These are phyloP conservation scores for Cornus florida DNA, from an alignment of 148 eudicot species.

Conservation along the genomic window DNA sequence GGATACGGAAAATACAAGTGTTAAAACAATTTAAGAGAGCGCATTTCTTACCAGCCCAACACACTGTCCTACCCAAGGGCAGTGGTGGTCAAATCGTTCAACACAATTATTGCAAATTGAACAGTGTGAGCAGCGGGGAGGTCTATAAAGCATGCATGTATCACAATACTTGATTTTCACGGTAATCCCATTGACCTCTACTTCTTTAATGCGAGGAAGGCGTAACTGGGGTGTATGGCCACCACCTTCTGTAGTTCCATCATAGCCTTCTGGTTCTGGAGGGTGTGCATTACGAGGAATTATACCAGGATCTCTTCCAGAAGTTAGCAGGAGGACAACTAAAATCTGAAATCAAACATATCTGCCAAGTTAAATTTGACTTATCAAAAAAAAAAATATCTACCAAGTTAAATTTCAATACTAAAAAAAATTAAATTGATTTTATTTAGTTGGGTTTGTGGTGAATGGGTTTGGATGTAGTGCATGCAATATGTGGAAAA, in stretches of 20 bases:
- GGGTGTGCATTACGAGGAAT: slow-evolving; percentile 97
- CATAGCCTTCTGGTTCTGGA: slow-evolving; percentile 88
- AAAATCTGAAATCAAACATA: slow-evolving; percentile 57
- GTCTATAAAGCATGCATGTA: slow-evolving; percentile 98
- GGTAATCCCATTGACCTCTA: slow-evolving; percentile 86
- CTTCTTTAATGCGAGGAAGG: slow-evolving; percentile 92
- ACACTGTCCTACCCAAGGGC: slow-evolving; percentile 99
- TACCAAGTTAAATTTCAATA: neutral
- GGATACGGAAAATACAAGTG: neutral
- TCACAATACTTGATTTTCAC: slow-evolving; percentile 97
- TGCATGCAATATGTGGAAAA: neutral
- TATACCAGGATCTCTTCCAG: slow-evolving; percentile 98
- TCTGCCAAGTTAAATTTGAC: slow-evolving; percentile 1
- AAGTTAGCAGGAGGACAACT: slow-evolving; percentile 76
- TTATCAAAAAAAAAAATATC: too few relatives aligned
- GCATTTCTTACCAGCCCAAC: slow-evolving; percentile 80
- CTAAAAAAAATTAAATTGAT: too few relatives aligned
- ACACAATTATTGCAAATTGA: slow-evolving; percentile 99
- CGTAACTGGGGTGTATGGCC: slow-evolving; percentile 94
- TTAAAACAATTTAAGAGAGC: neutral
- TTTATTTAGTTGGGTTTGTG: neutral
- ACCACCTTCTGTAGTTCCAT: slow-evolving; percentile 72
- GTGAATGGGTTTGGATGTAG: too few relatives aligned
- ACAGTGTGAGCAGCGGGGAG: slow-evolving; percentile 99
- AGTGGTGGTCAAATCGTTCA: slow-evolving; percentile 97